A percentile compares a stretch with the other conserved stretches of the same genome.
Conservation (phyloP, 345 rosid genomes). For the Hypericum perforatum region DNA sequence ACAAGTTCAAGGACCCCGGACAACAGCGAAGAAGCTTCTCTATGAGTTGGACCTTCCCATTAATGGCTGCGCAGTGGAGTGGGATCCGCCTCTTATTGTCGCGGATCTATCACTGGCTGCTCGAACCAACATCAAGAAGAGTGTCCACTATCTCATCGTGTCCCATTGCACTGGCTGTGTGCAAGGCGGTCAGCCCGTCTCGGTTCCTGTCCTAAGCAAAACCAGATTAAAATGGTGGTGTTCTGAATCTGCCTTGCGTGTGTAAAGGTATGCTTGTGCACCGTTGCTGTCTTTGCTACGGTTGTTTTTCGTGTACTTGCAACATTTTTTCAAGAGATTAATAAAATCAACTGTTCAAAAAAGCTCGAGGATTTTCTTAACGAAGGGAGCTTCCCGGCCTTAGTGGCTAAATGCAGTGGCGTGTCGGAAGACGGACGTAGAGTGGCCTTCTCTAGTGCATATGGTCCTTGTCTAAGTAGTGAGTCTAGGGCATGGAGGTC, state of each 20-base stretch:
- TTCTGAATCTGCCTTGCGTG: too few species aligned
- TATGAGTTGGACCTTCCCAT: constrained; percentile 4
- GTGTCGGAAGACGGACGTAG: background rate
- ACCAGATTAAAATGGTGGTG: too few species aligned
- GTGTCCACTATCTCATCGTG: constrained; percentile 2
- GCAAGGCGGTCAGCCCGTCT: constrained; percentile 11
- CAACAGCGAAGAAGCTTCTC: background rate
- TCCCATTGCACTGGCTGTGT: constrained; percentile 12
- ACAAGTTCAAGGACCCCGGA: background rate
- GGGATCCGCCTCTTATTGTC: constrained; percentile 5
- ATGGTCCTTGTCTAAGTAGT: too few species aligned
- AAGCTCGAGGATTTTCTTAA: background rate
- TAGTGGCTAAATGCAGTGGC: constrained; percentile 10
- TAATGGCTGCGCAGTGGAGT: constrained; percentile 14
- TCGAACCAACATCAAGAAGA: constrained; percentile 1
- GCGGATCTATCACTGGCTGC: background rate
- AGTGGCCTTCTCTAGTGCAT: too few species aligned
- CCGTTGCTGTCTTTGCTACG: too few species aligned
- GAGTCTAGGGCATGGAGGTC: too few species aligned
- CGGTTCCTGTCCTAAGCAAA: constrained; percentile 7
- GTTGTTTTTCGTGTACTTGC: too few species aligned
- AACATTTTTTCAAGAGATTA: too few species aligned
- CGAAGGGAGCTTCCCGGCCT: constrained; percentile 10
- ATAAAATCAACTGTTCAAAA: too few species aligned
- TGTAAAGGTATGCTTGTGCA: too few species aligned